Conservation (phyloP, 2,329 filamentous ascomycete genomes). For the Claviceps pusilla region DNA sequence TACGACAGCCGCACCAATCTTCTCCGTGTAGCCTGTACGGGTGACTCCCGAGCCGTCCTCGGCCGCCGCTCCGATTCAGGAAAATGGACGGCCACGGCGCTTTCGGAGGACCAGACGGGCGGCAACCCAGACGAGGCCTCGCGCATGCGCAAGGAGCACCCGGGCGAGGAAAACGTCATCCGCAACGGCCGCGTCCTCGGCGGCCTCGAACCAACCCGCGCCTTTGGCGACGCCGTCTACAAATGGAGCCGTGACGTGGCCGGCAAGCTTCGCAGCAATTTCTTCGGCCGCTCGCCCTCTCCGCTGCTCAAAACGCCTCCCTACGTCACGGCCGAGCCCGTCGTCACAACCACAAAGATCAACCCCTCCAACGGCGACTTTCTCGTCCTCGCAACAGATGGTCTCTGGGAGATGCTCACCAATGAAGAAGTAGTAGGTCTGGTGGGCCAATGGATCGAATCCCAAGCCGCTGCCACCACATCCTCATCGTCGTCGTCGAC, state of each 20-base stretch:
- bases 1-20: conserved; percentile 82
- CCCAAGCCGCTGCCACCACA: conserved; percentile 37
- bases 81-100: conserved; percentile 81
- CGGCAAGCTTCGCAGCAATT: conserved; percentile 64
- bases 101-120: conserved; percentile 90
- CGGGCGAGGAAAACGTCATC: conserved; percentile 75
- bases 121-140: conserved; percentile 71
- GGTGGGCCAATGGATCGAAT: conserved; percentile 92
- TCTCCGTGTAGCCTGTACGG: conserved; percentile 85
- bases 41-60: conserved; percentile 88
- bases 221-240: conserved; percentile 92
- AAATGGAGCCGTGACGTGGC: conserved; percentile 87
- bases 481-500: conserved; percentile 15
- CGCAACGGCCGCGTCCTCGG: conserved; percentile 82
- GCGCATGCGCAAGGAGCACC: conserved; percentile 72
- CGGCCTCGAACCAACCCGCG: conserved; percentile 78
- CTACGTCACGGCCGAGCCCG: conserved; percentile 91
- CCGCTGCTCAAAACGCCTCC: conserved; percentile 75
- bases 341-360: conserved; percentile 86
- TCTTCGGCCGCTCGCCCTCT: conserved; percentile 72
- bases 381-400: conserved; percentile 89
- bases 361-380: conserved; percentile 85
- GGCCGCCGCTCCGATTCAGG: conserved; percentile 63
- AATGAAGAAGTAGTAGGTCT: conserved; percentile 96
- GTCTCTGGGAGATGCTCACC: conserved; percentile 96